Conservation (phyloP, 2,329 filamentous ascomycete species). For the Furcasterigmium sp. region DNA sequence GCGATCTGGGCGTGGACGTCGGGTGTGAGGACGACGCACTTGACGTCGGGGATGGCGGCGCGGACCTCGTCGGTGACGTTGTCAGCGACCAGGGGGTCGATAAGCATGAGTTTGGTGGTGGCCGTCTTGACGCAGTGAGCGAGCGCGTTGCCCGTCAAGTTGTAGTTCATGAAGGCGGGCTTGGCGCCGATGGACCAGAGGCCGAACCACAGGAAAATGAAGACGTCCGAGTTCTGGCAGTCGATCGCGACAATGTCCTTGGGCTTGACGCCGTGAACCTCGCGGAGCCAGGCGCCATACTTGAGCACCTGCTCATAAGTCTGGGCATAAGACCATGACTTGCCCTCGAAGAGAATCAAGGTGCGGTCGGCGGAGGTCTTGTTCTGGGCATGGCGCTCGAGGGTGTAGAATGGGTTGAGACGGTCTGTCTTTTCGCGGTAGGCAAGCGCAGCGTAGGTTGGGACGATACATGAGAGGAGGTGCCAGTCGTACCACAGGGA, state of each 20-base stretch:
- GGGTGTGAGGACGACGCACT: slow-evolving; percentile 57
- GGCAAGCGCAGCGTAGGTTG: slow-evolving; percentile 34
- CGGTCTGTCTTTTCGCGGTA: slow-evolving; percentile 51
- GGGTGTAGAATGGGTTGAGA: slow-evolving; percentile 67
- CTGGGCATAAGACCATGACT: slow-evolving; percentile 68
- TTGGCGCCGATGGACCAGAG: slow-evolving; percentile 79
- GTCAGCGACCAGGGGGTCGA: slow-evolving; percentile 56
- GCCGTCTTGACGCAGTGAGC: slow-evolving; percentile 69
- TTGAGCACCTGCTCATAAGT: slow-evolving; percentile 65
- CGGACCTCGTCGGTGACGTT: slow-evolving; percentile 55
- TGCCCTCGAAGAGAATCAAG: slow-evolving; percentile 65
- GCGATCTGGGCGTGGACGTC: slow-evolving; percentile 51
- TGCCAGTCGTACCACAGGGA: slow-evolving; percentile 60
- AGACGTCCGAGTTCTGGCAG: slow-evolving; percentile 75
- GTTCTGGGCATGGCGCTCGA: slow-evolving; percentile 61
- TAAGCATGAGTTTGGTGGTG: slow-evolving; percentile 60
- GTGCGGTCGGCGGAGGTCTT: slow-evolving; percentile 44
- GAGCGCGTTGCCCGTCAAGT: slow-evolving; percentile 65
- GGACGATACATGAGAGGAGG: slow-evolving; percentile 51
- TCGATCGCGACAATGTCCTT: slow-evolving; percentile 76
- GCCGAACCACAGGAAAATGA: slow-evolving; percentile 69
- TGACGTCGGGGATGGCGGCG: slow-evolving; percentile 41
- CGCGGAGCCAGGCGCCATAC: slow-evolving; percentile 71
- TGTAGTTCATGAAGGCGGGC: slow-evolving; percentile 87
- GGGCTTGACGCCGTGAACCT: slow-evolving; percentile 55